phyloP scores from a whole-genome alignment of 2,329 filamentous ascomycete species.

The Cladosporium sp. region DNA sequence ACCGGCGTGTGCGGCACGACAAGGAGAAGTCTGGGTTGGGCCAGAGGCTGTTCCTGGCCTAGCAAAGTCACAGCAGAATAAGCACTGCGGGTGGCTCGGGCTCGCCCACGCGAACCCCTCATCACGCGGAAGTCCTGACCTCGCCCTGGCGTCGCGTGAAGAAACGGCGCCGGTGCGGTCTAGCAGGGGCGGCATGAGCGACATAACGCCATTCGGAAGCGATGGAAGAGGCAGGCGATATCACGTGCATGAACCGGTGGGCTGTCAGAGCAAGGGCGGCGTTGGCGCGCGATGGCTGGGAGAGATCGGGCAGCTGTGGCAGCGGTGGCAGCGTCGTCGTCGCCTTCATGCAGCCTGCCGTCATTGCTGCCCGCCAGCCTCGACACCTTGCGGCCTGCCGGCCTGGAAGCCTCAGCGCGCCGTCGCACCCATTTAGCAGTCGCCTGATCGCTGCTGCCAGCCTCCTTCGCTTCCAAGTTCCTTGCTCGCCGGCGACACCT shows the following conservation, averaged over 20 bases:
- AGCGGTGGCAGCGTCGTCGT: too few species aligned
- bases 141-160: neutral
- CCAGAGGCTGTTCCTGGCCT: neutral
- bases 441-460: neutral
- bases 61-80: neutral
- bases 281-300: too few species aligned
- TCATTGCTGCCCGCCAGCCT: neutral
- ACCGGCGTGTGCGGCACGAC: too few species aligned
- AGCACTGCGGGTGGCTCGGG: neutral
- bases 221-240: neutral
- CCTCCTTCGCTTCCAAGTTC: neutral
- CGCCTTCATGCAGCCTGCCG: neutral
- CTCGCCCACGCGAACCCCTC: too few species aligned
- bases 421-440: neutral
- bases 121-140: neutral
- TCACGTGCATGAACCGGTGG: neutral
- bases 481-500: too few species aligned
- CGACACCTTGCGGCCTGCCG: neutral
- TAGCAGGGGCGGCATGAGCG: neutral
- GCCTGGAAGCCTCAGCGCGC: neutral
- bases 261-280: too few species aligned
- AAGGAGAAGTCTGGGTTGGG: neutral
- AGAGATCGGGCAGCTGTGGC: too few species aligned
- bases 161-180: neutral
- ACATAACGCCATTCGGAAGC: neutral